Conservation (phyloP, 176 grass and related monocot species). For the Oryza coarctata region DNA sequence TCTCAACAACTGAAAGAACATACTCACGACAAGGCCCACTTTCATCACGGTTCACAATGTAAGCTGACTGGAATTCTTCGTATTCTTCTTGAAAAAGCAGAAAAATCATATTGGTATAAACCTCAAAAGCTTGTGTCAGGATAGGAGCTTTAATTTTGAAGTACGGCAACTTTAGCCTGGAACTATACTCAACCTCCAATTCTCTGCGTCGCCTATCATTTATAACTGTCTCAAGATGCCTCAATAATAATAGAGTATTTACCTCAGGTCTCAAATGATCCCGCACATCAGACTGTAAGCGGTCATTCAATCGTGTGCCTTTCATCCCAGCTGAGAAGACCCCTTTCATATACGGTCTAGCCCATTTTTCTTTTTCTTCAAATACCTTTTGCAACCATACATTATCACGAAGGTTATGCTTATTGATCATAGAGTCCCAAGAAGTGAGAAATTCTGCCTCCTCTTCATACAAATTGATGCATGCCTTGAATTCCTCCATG, state of each 20-base stretch:
- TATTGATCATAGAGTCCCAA: slow-evolving; percentile 61
- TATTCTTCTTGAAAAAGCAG: slow-evolving; percentile 60
- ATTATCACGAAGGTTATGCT: slow-evolving; percentile 50
- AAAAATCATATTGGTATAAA: slow-evolving; percentile 60
- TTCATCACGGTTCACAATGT: slow-evolving; percentile 50
- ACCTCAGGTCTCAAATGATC: slow-evolving; percentile 48
- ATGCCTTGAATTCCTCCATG: slow-evolving; percentile 60
- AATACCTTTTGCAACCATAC: slow-evolving; percentile 56
- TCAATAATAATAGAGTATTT: slow-evolving; percentile 43
- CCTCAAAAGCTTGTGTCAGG: slow-evolving; percentile 43
- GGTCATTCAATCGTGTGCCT: slow-evolving; percentile 39
- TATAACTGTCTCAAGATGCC: slow-evolving; percentile 45
- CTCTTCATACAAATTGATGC: slow-evolving; percentile 54
- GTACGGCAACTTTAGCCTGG: slow-evolving; percentile 51
- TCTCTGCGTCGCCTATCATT: slow-evolving; percentile 46
- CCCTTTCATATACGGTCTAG: slow-evolving; percentile 48
- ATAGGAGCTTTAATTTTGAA: slow-evolving; percentile 68
- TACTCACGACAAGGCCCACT: slow-evolving; percentile 40
- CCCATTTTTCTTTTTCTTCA: slow-evolving; percentile 67
- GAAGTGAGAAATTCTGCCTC: slow-evolving; percentile 46
- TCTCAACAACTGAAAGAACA: slow-evolving; percentile 49
- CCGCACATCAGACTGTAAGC: slow-evolving; percentile 33
- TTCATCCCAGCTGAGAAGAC: slow-evolving; percentile 60
- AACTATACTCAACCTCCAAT: slow-evolving; percentile 50
- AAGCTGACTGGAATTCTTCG: slow-evolving; percentile 71